Conservation (phyloP, 208 protist species). For the Leishmania braziliensis region DNA sequence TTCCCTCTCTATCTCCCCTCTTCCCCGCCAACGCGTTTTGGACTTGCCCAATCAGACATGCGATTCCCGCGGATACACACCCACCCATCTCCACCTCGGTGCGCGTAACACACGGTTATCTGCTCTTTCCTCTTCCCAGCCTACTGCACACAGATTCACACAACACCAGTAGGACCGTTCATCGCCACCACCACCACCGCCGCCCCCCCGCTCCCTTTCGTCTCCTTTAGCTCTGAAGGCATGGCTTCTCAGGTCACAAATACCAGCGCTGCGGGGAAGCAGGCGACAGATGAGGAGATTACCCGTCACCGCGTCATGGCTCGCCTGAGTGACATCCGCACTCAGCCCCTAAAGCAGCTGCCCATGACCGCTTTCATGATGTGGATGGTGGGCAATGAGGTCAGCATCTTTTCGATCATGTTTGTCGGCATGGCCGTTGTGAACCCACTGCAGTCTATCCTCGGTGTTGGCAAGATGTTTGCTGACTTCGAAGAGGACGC, state of each 20-base stretch:
- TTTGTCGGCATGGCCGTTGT: slow-evolving; percentile 89
- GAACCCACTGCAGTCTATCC: slow-evolving; percentile 71
- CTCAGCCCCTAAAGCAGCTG: slow-evolving; percentile 79
- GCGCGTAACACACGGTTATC: background rate
- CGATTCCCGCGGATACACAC: background rate
- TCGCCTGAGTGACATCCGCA: slow-evolving; percentile 70
- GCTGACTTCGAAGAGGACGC: slow-evolving; percentile 73
- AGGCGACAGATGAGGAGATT: slow-evolving; percentile 62
- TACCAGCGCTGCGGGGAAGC: slow-evolving; percentile 10
- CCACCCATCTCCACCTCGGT: background rate
- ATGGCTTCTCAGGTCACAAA: slow-evolving; percentile 19
- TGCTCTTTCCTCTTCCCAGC: background rate
- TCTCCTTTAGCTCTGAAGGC: background rate
- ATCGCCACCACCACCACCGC: background rate
- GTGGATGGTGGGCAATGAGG: slow-evolving; percentile 90
- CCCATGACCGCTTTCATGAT: slow-evolving; percentile 89
- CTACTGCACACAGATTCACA: background rate
- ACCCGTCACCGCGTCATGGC: slow-evolving; percentile 47
- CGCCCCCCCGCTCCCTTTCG: background rate
- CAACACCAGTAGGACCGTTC: background rate
- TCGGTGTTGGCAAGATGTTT: slow-evolving; percentile 53
- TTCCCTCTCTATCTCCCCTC: background rate
- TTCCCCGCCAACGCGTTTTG: background rate
- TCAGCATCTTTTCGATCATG: slow-evolving; percentile 91
- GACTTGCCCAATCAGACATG: background rate